Conservation (phyloP, 2,329 filamentous ascomycete species). For the Botrytis squamosa region DNA sequence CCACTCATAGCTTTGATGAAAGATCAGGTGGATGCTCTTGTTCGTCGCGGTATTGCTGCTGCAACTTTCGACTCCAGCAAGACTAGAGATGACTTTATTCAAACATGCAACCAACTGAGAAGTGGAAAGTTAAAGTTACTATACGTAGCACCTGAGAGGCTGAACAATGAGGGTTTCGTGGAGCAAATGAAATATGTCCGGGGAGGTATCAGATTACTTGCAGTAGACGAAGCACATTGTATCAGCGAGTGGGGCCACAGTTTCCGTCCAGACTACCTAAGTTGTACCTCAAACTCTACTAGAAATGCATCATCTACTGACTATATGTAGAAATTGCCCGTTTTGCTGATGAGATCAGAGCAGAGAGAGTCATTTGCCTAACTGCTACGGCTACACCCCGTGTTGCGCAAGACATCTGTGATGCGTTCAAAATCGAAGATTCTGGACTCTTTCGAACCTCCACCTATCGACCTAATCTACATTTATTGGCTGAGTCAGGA, state of each 20-base stretch:
- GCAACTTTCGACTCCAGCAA: conserved; percentile 58
- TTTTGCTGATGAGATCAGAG: conserved; percentile 54
- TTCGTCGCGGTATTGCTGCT: conserved; percentile 50
- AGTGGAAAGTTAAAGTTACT: conserved; percentile 52
- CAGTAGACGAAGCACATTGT: conserved; percentile 59
- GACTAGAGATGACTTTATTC: conserved; percentile 42
- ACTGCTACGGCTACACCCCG: conserved; percentile 59
- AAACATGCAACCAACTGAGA: conserved; percentile 47
- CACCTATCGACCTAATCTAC: conserved; percentile 55
- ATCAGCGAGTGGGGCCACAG: conserved; percentile 57
- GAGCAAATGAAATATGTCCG: conserved; percentile 53
- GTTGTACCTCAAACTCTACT: conserved; percentile 31
- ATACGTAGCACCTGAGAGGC: conserved; percentile 58
- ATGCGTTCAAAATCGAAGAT: conserved; percentile 50
- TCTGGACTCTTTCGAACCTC: conserved; percentile 56
- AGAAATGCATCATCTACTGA: conserved; percentile 12
- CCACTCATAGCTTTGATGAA: conserved; percentile 60
- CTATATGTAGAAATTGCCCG: conserved; percentile 46
- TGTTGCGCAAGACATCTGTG: conserved; percentile 55
- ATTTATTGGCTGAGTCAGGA: conserved; percentile 51
- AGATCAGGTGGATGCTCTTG: conserved; percentile 57
- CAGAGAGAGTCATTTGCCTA: conserved; percentile 58
- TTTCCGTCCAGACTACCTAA: conserved; percentile 52
- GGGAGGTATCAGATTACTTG: conserved; percentile 56
- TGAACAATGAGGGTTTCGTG: conserved; percentile 62